phyloP scores from a whole-genome alignment of 805 yeast genomes.

The Candida corydali region DNA sequence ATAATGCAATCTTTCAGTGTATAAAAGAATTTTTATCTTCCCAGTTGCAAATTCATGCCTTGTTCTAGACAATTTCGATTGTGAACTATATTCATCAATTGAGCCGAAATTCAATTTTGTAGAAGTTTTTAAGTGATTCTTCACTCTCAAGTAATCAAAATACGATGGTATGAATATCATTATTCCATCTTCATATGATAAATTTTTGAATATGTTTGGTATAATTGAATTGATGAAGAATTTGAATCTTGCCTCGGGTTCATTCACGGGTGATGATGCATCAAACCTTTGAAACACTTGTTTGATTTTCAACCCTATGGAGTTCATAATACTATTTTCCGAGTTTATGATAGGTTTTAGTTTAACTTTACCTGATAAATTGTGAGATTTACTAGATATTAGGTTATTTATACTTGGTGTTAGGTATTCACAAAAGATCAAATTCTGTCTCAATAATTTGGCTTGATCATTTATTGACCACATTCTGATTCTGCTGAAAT shows the following conservation, averaged over 20 bases:
- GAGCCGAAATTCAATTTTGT: slow-evolving; percentile 65
- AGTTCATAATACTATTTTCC: slow-evolving; percentile 52
- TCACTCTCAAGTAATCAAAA: slow-evolving; percentile 76
- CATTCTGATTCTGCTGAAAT: slow-evolving; percentile 86
- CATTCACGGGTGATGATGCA: slow-evolving; percentile 48
- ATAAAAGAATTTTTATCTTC: slow-evolving; percentile 66
- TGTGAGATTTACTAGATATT: slow-evolving; percentile 40
- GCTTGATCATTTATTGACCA: slow-evolving; percentile 89
- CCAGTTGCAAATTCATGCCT: slow-evolving; percentile 65
- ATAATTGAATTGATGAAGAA: slow-evolving; percentile 70
- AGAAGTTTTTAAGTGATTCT: slow-evolving; percentile 61
- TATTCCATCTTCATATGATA: slow-evolving; percentile 68
- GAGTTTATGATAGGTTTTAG: slow-evolving; percentile 46
- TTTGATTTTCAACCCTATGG: slow-evolving; percentile 61
- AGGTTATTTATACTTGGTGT: slow-evolving; percentile 81
- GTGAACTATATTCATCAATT: slow-evolving; percentile 78
- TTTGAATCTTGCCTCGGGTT: slow-evolving; percentile 80
- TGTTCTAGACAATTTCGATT: slow-evolving; percentile 64
- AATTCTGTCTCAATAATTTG: slow-evolving; percentile 66
- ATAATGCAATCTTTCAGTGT: slow-evolving; percentile 92
- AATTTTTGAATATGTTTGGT: slow-evolving; percentile 63
- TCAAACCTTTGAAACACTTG: slow-evolving; percentile 74
- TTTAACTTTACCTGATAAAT: slow-evolving; percentile 58
- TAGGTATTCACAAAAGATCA: slow-evolving; percentile 67
- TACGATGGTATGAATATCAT: slow-evolving; percentile 81